phyloP scores from a whole-genome alignment of 106 monocot genomes.

The Acorus calamus region DNA sequence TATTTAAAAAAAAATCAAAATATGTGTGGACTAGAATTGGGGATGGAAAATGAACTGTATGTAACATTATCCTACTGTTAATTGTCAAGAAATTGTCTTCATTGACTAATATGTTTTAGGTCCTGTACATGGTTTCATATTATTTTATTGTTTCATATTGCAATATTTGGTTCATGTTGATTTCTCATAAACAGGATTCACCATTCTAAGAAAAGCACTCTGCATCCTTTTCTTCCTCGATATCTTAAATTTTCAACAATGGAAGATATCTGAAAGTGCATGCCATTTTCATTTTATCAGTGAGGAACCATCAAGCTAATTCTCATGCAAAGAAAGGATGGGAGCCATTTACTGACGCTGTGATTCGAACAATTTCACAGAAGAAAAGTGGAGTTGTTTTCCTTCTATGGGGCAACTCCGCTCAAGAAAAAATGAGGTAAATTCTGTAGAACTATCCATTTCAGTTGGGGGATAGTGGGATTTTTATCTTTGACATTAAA shows the following conservation, averaged over 20 bases:
- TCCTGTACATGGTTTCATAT: too few species aligned
- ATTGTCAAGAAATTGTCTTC: too few species aligned
- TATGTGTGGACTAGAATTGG: too few species aligned
- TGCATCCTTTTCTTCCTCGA: neutral
- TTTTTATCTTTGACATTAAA: too few species aligned
- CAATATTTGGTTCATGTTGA: too few species aligned
- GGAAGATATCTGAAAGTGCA: neutral
- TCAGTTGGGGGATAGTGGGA: too few species aligned
- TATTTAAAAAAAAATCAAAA: too few species aligned
- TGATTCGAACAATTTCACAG: constrained; percentile 75
- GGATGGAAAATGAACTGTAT: too few species aligned
- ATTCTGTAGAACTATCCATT: neutral
- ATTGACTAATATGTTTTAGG: too few species aligned
- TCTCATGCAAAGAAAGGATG: constrained; percentile 98
- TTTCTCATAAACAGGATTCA: too few species aligned
- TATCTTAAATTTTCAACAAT: neutral
- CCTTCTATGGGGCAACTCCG: constrained; percentile 96
- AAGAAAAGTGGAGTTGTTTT: constrained; percentile 77
- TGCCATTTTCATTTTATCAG: constrained; percentile 22
- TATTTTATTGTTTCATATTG: too few species aligned
- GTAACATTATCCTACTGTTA: too few species aligned
- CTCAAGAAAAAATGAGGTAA: constrained; percentile 74
- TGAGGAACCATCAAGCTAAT: constrained; percentile 87
- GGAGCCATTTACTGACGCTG: constrained; percentile 90
- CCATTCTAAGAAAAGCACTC: neutral